Base-by-base conservation (phyloP, 2,329 filamentous ascomycete species). In the Pyrenochaeta sp. region DNA sequence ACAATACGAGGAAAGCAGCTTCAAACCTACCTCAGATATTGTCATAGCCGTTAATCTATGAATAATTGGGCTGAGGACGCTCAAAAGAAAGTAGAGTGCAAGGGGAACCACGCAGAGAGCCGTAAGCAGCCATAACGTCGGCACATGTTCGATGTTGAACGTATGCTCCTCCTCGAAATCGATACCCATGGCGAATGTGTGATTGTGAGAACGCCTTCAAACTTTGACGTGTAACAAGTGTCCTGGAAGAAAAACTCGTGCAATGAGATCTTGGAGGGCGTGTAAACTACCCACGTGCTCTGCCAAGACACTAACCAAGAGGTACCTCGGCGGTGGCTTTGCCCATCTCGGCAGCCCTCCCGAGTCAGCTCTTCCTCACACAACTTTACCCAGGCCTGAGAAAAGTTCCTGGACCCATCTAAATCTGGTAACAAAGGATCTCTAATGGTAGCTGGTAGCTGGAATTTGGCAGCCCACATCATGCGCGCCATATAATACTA, bases 1-100 rank as follows among this genome's bases (percentile, higher is more conserved):
- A 13, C 5, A 30, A 8, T 30, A 19, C 12, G 6, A 25, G 22
- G 5, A 25, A 3, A 32, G 12, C 1, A 2, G 12, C 32, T 32
- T 15, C n/a, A 43, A 55, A 43, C 66, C 44, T 61, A 75, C 75
- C 59, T 74, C 72, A 52, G 68, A 71, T 56, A 77, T 74, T 40
- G 62, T 72, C 73, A 77, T 73, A 42, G 57, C 64, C 34, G 61
- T 64, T 13, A 65, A 62, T 6, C 64, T 61, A 46, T 67, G 64
- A 37, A 70, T 64, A 27, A 67, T 45, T n/a, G 67, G 61, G 47
- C 65, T 68, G 22, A 69, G 60, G 30, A 68, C 62, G 37, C 61
- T 65, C 45, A 68, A 56, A 15, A 69, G 48, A 50, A 58, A 64
- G 45, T 65, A 71, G 36, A 68, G 32, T 5, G 56, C 51, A 44